phyloP scores from a whole-genome alignment of 805 yeast species.

The Scheffersomyces coipomensis region DNA sequence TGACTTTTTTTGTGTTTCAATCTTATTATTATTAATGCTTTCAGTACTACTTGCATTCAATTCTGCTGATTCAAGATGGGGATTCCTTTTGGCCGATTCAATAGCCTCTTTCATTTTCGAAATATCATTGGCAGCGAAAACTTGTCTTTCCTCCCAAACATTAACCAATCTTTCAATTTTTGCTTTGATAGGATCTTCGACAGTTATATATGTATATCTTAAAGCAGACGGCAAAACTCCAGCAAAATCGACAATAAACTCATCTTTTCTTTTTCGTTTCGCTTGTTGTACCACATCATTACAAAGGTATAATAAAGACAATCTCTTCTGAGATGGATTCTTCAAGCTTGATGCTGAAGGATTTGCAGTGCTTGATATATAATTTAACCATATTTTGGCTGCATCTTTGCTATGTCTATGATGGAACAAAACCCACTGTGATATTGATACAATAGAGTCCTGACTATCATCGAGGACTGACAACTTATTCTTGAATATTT shows the following conservation, averaged over 20 bases:
- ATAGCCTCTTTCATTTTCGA: slow-evolving; percentile 23
- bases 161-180: slow-evolving; percentile 50
- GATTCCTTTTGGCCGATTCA: slow-evolving; percentile 14
- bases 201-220: slow-evolving; percentile 21
- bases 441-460: slow-evolving; percentile 44
- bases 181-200: slow-evolving; percentile 39
- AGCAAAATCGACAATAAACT: slow-evolving; percentile 59
- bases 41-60: background rate
- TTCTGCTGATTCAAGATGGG: background rate
- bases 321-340: slow-evolving; percentile 32
- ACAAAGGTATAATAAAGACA: slow-evolving; percentile 65
- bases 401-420: slow-evolving; percentile 38
- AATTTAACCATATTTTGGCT: slow-evolving; percentile 36
- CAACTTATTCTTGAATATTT: slow-evolving; percentile 32
- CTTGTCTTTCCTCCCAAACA: slow-evolving; percentile 57
- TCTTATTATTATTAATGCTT: background rate
- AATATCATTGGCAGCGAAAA: slow-evolving; percentile 36
- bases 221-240: slow-evolving; percentile 45
- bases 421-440: slow-evolving; percentile 47
- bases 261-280: slow-evolving; percentile 56
- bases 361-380: slow-evolving; percentile 12
- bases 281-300: slow-evolving; percentile 85
- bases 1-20: too few species aligned
- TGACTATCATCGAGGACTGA: slow-evolving; percentile 42
- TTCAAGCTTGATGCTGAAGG: slow-evolving; percentile 2